These are phyloP conservation scores for Fusarium euwallaceae DNA, from an alignment of 2,329 filamentous ascomycete species.

Conservation along the genomic window DNA sequence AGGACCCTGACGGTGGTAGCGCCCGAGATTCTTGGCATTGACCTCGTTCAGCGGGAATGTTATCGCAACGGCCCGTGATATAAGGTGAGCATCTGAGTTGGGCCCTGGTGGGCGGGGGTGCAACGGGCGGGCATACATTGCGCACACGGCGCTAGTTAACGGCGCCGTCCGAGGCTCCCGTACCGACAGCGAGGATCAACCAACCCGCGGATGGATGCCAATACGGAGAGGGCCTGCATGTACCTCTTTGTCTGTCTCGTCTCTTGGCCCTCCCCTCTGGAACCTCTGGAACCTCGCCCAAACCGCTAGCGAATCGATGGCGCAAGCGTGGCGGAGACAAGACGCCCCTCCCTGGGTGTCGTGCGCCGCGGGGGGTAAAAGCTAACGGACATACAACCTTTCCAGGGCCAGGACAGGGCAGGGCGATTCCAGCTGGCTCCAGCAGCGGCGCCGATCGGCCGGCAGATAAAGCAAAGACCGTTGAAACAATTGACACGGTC, in stretches of 20 bases:
- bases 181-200: conserved; percentile 18
- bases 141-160: conserved; percentile 15
- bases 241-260: neutral
- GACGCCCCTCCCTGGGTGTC: conserved; percentile 10
- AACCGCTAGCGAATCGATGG: conserved; percentile 29
- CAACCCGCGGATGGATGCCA: neutral
- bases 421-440: neutral
- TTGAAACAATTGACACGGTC: neutral
- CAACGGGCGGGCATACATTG: neutral
- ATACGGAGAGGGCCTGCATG: conserved; percentile 10
- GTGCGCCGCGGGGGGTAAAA: neutral
- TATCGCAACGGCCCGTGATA: conserved; percentile 19
- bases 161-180: conserved; percentile 25
- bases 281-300: conserved; percentile 12
- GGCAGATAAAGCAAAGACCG: conserved; percentile 3
- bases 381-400: neutral
- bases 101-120: neutral
- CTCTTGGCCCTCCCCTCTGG: neutral
- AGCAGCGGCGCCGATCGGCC: conserved; percentile 14
- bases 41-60: conserved; percentile 8
- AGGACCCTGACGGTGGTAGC: conserved; percentile 44
- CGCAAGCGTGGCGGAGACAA: conserved; percentile 33
- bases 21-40: conserved; percentile 34
- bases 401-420: neutral
- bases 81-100: conserved; percentile 7